These are phyloP conservation scores for Hypoxylon lienhwacheense DNA, from an alignment of 495 filamentous ascomycete genomes.

Conservation along the genomic window DNA sequence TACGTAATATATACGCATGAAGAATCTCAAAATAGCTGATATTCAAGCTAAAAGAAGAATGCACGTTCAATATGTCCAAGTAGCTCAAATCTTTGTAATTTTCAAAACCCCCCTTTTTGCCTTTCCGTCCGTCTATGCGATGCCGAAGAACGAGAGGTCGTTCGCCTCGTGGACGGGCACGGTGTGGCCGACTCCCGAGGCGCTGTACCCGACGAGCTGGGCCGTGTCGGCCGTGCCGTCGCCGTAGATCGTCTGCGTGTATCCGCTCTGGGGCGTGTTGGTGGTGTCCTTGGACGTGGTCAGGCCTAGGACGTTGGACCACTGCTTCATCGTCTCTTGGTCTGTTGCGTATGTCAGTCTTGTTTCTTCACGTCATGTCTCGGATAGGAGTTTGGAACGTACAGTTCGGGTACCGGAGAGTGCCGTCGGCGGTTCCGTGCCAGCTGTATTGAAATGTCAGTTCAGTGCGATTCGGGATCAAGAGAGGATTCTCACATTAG, in stretches of 20 bases:
- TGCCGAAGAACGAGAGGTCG: conserved; percentile 57
- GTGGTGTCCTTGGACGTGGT: conserved; percentile 41
- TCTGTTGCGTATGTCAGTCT: conserved; percentile 27
- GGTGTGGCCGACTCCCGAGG: conserved; percentile 52
- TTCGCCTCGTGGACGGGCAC: conserved; percentile 48
- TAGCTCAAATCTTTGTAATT: background rate
- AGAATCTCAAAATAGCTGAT: no score
- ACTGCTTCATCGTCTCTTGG: conserved; percentile 46
- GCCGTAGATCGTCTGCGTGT: conserved; percentile 59
- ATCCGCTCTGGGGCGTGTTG: conserved; percentile 52
- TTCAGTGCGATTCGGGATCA: background rate
- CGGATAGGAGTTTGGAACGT: background rate
- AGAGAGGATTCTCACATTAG: conserved; percentile 46
- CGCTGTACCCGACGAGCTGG: conserved; percentile 52
- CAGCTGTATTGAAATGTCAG: conserved; percentile 37
- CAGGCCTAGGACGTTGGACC: conserved; percentile 47
- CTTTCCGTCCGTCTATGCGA: conserved; percentile 24
- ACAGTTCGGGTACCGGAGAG: conserved; percentile 49
- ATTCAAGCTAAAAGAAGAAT: no score
- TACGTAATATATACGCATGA: no score
- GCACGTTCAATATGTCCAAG: no score
- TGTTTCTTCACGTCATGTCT: background rate
- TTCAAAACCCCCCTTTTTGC: background rate
- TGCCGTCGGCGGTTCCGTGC: conserved; percentile 50
- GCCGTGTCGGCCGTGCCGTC: conserved; percentile 46